These are phyloP conservation scores for Mesotaenium endlicherianum DNA, from an alignment of 139 green algal genomes.

Conservation along the genomic window DNA sequence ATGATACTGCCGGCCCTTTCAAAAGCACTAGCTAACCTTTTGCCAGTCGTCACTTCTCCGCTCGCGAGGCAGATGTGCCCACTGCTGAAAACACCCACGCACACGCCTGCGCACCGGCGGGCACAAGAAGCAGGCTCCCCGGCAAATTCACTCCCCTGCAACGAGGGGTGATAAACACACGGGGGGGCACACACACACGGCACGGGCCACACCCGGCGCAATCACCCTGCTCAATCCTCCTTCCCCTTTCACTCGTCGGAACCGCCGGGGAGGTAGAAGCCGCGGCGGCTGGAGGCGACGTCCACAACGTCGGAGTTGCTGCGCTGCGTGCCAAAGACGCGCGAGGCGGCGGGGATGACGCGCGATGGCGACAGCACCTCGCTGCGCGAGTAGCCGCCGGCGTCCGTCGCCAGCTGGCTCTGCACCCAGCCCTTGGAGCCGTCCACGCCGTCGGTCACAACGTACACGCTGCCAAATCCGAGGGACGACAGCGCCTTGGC, in stretches of 20 bases:
- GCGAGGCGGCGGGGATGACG: constrained; percentile 5
- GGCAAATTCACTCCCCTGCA: too few relatives aligned
- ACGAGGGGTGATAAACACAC: neutral
- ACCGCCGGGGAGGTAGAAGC: neutral
- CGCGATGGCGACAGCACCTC: constrained; percentile 36
- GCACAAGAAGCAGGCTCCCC: too few relatives aligned
- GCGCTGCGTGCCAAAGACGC: neutral
- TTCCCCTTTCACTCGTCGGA: constrained; percentile 10
- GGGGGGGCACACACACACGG: neutral
- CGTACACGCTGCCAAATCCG: constrained; percentile 30
- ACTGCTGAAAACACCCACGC: neutral
- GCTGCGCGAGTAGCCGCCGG: neutral
- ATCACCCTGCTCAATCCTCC: neutral
- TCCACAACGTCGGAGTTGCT: neutral
- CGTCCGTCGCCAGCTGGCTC: constrained; percentile 38
- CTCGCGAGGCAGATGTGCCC: neutral
- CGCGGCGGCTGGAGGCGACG: neutral
- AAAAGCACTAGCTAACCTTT: too few relatives aligned
- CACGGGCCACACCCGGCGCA: neutral
- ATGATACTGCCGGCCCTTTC: too few relatives aligned
- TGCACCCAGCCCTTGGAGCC: constrained; percentile 32
- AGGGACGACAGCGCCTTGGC: constrained; percentile 12
- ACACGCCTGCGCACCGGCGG: neutral
- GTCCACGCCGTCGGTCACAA: constrained; percentile 27
- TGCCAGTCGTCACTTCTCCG: too few relatives aligned